Evolutionary conservation across 2,329 filamentous ascomycete genomes (phyloP), one percentile per base, ranked within the genome.

Genomic region (Neopestalotiopsis rosae): DNA sequence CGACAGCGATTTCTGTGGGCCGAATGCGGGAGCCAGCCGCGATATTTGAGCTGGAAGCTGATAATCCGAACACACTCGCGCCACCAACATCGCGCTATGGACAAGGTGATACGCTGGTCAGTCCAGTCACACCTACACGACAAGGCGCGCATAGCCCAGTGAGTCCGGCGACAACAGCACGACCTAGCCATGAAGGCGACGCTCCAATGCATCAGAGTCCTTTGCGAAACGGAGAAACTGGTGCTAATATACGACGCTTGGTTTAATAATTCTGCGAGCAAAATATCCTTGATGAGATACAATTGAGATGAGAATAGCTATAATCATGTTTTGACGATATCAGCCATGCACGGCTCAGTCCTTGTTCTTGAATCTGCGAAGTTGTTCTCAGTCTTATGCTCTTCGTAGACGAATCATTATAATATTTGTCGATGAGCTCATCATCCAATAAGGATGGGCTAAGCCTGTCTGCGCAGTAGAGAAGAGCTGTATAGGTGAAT

Each of bases 21-120:
- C 9, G 20, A 34, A 32, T 24, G 4, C 52, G 65, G 40, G 52
- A 67, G 34, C 56, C 65, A 12, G 65, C 34, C n/a, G 65, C 65
- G 10, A 61, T 67, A 24, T 67, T 67, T 28, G 65, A 67, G 38
- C 28, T 67, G 52, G 52, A 59, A 34, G 65, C 64, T 13, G 20
- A 58, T 40, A 58, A 57, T 40, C 45, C 64, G 14, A 38, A 14
- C 30, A 38, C 59, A 5, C 34, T 42, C 30, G 34, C 30, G 17
- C 59, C 34, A 17, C 59, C 30, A 17, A 62, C 30, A 14, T 32
- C 30, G 13, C n/a, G n/a, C 34, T 62, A 28, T 4, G n/a, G 59
- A 32, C n/a, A 17, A 9, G 34, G 34, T 57, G 34, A 66, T 66
- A 58, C 64, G 32, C 24, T 58, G 14, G 40, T 66, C 30, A 66